phyloP scores from a whole-genome alignment of 2,329 filamentous ascomycete genomes.

The Aureobasidium zeae region DNA sequence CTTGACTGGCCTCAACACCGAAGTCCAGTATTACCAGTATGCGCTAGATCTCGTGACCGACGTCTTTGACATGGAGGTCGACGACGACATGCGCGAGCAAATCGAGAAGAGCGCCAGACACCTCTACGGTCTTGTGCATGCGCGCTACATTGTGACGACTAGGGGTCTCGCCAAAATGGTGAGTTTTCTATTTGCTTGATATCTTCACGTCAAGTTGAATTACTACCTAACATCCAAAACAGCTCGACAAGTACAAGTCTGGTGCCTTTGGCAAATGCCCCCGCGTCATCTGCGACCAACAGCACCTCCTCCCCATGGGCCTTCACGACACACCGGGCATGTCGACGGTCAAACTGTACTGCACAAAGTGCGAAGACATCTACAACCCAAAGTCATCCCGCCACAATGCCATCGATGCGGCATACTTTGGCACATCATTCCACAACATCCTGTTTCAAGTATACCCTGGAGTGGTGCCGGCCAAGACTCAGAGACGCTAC shows the following conservation, averaged over 20 bases:
- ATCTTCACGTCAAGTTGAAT: neutral
- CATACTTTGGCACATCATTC: constrained; percentile 96
- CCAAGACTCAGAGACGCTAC: constrained; percentile 78
- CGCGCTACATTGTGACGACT: constrained; percentile 93
- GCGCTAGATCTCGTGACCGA: constrained; percentile 94
- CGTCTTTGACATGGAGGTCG: constrained; percentile 96
- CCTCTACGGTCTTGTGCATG: constrained; percentile 91
- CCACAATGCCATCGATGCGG: constrained; percentile 89
- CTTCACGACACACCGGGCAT: constrained; percentile 79
- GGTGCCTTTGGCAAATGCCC: constrained; percentile 97
- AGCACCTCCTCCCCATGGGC: constrained; percentile 90
- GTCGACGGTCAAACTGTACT: constrained; percentile 94
- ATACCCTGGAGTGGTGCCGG: constrained; percentile 79
- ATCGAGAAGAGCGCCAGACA: constrained; percentile 96
- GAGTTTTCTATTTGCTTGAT: constrained; percentile 26
- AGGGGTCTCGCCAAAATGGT: constrained; percentile 95
- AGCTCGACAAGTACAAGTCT: constrained; percentile 99
- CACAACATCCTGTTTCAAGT: constrained; percentile 99
- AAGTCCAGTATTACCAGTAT: constrained; percentile 99
- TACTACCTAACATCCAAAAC: constrained; percentile 10
- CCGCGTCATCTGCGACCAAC: constrained; percentile 85
- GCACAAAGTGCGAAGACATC: constrained; percentile 90
- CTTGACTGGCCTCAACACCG: constrained; percentile 88
- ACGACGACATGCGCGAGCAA: constrained; percentile 95
- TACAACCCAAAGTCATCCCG: constrained; percentile 98